Evolutionary conservation across 202 grass and related monocot species (phyloP), one percentile per base, ranked within the genome.

Genomic region (Saccharum hybrid): DNA sequence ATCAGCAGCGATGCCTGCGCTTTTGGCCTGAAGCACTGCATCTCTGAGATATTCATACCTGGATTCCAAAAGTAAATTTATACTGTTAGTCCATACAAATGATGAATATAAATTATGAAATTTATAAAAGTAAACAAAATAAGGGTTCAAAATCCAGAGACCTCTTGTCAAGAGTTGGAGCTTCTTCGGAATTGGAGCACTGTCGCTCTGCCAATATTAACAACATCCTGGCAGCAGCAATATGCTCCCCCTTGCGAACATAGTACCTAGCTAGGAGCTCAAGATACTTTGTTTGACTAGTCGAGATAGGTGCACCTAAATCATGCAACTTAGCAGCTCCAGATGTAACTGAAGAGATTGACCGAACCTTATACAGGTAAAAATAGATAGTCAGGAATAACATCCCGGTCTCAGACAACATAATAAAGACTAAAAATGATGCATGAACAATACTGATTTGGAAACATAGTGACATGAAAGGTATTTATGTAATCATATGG

Each of bases 11-110:
- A 87, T 91, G 76, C 80, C 86, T 38, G 96, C 89, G 28, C 81
- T 94, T 93, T 95, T 98, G 15, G 93, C 96, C 80, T 98, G 96
- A 77, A 98, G 86, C 39, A 87, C 91, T 41, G 91, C 96, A 79
- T 87, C 93, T 86, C 96, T 95, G 75, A 98, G 71, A 91, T 94
- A 98, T 57, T 95, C 91, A 74, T 82, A 92, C 89, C 96, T 98
- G 83, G 57, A 90, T 89, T 77, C 31, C 36, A 82, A 68, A 77
- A 81, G 63, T 66, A 70, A 14, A 77, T 42, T 80, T 71, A 72
- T 66, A 81, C 28, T 78, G 59, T 82, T 65, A 76, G 79, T 77
- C 41, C 39, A 23, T 22, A 59, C 8, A 60, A 23, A 23, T 23
- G 21, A 23, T 23, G 57, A 60, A 88, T 48, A 84, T 38, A 84